These are phyloP conservation scores for Leccinum aurantiacum DNA, from an alignment of 768 basidiomycete species.

Conservation along the genomic window DNA sequence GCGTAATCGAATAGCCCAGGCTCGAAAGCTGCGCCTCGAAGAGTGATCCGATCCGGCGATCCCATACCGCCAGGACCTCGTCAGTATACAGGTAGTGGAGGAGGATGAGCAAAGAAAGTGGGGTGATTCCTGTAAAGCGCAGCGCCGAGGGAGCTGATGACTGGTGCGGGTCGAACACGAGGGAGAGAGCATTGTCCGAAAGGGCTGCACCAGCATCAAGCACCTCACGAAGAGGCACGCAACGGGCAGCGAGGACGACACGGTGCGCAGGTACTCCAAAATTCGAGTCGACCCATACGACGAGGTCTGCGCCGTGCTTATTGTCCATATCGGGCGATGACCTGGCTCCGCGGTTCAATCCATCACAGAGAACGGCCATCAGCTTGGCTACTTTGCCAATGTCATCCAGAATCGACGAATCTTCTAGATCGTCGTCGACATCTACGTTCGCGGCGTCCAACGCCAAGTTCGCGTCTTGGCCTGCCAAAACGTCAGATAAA, in stretches of 20 bases:
- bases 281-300: conserved; percentile 46
- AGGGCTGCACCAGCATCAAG: conserved; percentile 37
- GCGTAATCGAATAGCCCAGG: conserved; percentile 42
- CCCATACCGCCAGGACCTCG: conserved; percentile 80
- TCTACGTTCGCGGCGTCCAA: conserved; percentile 3
- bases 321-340: conserved; percentile 13
- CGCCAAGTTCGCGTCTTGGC: not conserved
- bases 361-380: conserved; percentile 11
- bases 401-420: conserved; percentile 38
- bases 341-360: not conserved
- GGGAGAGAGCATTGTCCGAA: conserved; percentile 29
- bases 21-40: conserved; percentile 41
- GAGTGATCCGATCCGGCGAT: conserved; percentile 56
- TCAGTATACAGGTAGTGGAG: conserved; percentile 90
- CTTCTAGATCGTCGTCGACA: conserved; percentile 40
- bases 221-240: conserved; percentile 41
- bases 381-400: conserved; percentile 32
- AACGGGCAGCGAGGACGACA: conserved; percentile 65
- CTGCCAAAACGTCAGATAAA: not conserved
- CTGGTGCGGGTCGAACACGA: conserved; percentile 25
- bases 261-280: conserved; percentile 61
- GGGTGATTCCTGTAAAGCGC: conserved; percentile 53
- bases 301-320: conserved; percentile 62
- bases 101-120: conserved; percentile 70
- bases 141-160: conserved; percentile 6